Base-by-base conservation (phyloP, 2,329 filamentous ascomycete species). In the Colletotrichum navitas region DNA sequence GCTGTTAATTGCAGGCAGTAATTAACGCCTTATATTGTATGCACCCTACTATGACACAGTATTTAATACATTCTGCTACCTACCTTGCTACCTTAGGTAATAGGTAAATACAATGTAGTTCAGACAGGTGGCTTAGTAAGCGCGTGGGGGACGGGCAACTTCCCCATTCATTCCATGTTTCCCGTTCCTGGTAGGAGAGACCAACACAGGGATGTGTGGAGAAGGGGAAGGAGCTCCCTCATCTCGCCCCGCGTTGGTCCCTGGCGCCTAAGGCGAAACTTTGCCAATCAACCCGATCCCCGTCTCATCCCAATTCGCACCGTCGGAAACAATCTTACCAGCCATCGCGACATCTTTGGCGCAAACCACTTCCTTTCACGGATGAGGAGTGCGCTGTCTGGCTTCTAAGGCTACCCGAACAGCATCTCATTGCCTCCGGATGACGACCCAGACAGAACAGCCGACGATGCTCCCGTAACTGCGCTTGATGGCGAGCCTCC, bases 401-500 rank as follows among this genome's bases (percentile, higher is more conserved):
- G 16, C 34, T 26, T 8, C 14, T 14, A 3, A 45, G 24, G 60
- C 24, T 32, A n/a, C 14, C 45, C n/a, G n/a, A 8, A 41, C 47
- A 8, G 51, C 18, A 14, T 14, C 24, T 39, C 5, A 41, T 45
- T 54, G 59, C 29, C 14, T 52, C 7, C 58, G 49, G 52, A 32
- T 56, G 18, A 39, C 63, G 39, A 39, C 6, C 41, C 41, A 21
- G 5, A 5, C 36, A 24, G 11, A n/a, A 14, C 32, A 18, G 10
- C 36, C 43, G 43, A 60, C 47, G 26, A 72, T 65, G 72, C 47
- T 51, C 47, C 52, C 64, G 41, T 73, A 55, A 59, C 39, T 26
- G 51, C 39, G 39, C 36, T 59, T 47, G 47, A 73, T 72, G 72
- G 65, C 52, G 39, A 66, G 49, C 58, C 64, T 63, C 47, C 51